phyloP scores from a whole-genome alignment of 164 flowering plant genomes.

The Vitis riparia region DNA sequence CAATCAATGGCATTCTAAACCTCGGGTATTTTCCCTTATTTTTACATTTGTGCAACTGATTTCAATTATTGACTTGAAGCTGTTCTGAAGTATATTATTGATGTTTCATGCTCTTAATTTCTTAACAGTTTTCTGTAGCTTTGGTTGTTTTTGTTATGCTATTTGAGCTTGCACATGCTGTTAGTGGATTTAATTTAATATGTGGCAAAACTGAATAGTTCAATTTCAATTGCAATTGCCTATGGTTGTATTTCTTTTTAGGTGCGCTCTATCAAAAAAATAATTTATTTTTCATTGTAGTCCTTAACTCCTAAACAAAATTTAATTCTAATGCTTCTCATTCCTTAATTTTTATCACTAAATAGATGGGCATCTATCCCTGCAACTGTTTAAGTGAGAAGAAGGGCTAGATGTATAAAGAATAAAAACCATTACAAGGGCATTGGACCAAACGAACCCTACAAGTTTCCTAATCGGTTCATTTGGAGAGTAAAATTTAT shows the following conservation, averaged over 20 bases:
- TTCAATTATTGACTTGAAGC: no score
- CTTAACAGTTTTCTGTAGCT: no score
- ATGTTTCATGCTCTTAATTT: no score
- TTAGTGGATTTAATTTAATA: neutral
- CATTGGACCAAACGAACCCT: neutral
- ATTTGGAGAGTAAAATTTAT: no score
- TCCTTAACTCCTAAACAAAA: neutral
- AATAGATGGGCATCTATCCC: neutral
- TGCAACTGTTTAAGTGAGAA: neutral
- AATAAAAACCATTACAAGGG: neutral
- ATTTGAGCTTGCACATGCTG: neutral
- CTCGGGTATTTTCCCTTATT: conserved; percentile 48
- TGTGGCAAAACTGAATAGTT: no score
- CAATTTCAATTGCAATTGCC: neutral
- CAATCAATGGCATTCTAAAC: conserved; percentile 59
- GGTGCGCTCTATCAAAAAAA: no score
- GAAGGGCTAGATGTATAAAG: neutral
- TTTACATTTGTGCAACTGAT: neutral
- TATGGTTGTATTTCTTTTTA: neutral
- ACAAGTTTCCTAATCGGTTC: no score
- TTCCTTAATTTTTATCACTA: no score
- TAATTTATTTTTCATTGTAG: neutral
- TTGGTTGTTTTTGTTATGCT: neutral
- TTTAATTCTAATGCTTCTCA: neutral
- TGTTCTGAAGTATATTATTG: no score